These are phyloP conservation scores for Nevesoporus exiguus DNA, from an alignment of 768 basidiomycete species.

Conservation along the genomic window DNA sequence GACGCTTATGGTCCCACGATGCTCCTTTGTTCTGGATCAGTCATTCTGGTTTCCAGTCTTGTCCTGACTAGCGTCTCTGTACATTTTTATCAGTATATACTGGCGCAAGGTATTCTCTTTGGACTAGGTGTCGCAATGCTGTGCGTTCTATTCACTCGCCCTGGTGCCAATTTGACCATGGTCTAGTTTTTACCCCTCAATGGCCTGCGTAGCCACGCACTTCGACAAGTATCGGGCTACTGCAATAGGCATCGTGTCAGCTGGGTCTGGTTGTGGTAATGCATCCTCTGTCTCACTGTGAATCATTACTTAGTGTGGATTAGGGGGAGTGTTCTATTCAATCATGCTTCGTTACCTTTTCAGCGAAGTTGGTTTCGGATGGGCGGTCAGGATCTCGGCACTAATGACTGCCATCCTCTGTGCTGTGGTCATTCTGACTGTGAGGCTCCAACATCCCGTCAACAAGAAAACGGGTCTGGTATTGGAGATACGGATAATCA, in stretches of 20 bases:
- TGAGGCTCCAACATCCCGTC: slow-evolving; percentile 33
- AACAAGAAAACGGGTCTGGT: slow-evolving; percentile 19
- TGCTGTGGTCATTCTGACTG: slow-evolving; percentile 43
- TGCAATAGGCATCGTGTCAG: slow-evolving; percentile 64
- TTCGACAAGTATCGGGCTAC: slow-evolving; percentile 65
- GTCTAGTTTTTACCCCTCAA: slow-evolving; percentile 65
- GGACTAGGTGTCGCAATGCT: slow-evolving; percentile 62
- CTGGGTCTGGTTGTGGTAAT: slow-evolving; percentile 65
- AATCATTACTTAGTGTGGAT: slow-evolving; percentile 18
- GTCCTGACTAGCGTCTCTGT: slow-evolving; percentile 58
- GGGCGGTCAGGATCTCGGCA: slow-evolving; percentile 58
- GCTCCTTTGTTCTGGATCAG: slow-evolving; percentile 50
- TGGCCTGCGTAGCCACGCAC: slow-evolving; percentile 64
- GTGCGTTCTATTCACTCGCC: slow-evolving; percentile 37
- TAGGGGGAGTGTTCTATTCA: slow-evolving; percentile 70
- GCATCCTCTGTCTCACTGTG: slow-evolving; percentile 8
- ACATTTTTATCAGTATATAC: slow-evolving; percentile 57
- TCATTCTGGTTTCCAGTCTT: slow-evolving; percentile 48
- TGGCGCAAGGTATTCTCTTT: slow-evolving; percentile 62
- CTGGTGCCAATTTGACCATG: slow-evolving; percentile 3
- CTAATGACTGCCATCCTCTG: slow-evolving; percentile 50
- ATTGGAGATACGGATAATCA: slow-evolving; percentile 32
- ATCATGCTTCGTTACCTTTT: slow-evolving; percentile 61
- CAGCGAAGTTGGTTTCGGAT: slow-evolving; percentile 52
- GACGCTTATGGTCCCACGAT: slow-evolving; percentile 57